Percentiles rank a stretch among this genome's conserved stretches.
Evolutionary conservation across 75 land plant genomes (phyloP).

Genomic region (Isoetes taiwanensis): DNA sequence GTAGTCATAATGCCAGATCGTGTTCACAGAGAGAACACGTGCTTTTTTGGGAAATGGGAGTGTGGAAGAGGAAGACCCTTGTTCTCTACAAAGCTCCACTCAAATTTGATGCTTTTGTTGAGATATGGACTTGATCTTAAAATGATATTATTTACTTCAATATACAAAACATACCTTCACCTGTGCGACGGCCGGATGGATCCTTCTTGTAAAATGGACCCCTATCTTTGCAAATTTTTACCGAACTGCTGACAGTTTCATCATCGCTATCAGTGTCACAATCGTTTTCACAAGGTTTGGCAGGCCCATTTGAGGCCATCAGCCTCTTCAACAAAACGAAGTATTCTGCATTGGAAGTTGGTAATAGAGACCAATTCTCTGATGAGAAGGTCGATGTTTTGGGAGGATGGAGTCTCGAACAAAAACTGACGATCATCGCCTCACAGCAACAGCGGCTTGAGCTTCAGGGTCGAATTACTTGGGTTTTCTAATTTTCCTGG

Average conservation of each 20-base stretch:
- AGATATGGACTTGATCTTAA: no score
- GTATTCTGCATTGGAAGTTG: slow-evolving; percentile 21
- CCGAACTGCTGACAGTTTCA: background rate
- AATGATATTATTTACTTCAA: no score
- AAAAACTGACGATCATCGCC: slow-evolving; percentile 37
- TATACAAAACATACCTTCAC: slow-evolving; percentile 35
- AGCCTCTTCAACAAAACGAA: slow-evolving; percentile 13
- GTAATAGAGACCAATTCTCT: slow-evolving; percentile 25
- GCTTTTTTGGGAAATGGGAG: no score
- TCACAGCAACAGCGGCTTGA: no score
- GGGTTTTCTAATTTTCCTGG: no score
- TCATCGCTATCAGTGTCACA: slow-evolving; percentile 12
- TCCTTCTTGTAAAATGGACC: slow-evolving; percentile 29
- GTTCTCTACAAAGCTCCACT: no score
- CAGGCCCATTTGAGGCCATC: slow-evolving; percentile 20
- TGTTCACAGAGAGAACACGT: no score
- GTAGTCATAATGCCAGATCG: no score
- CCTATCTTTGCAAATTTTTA: background rate
- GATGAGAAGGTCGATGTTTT: slow-evolving; percentile 19
- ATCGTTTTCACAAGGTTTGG: slow-evolving; percentile 9
- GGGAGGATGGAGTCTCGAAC: slow-evolving; percentile 19
- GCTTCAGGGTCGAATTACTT: no score
- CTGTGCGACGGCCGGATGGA: slow-evolving; percentile 28
- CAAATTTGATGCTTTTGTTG: no score
- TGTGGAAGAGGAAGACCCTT: no score